These are phyloP conservation scores for Exserohilum turcica DNA, from an alignment of 2,329 filamentous ascomycete genomes.

Conservation along the genomic window DNA sequence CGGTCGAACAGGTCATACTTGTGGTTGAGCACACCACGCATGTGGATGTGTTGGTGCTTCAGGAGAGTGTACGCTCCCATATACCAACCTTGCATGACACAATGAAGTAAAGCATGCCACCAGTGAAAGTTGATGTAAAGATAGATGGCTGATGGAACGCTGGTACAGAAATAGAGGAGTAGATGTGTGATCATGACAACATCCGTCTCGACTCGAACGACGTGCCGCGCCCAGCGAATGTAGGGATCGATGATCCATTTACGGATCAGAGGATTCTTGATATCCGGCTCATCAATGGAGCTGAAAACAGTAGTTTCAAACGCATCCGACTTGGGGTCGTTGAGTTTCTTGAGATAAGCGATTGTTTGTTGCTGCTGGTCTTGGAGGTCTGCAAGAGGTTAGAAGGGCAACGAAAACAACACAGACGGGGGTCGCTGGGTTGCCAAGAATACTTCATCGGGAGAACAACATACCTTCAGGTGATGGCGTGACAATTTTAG, in stretches of 20 bases:
- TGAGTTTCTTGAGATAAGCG: constrained; percentile 55
- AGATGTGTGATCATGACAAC: constrained; percentile 80
- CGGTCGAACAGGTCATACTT: constrained; percentile 63
- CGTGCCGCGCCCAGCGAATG: constrained; percentile 57
- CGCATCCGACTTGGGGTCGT: constrained; percentile 53
- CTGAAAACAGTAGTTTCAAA: constrained; percentile 64
- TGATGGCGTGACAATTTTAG: constrained; percentile 35
- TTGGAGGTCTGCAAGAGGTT: constrained; percentile 29
- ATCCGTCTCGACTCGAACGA: constrained; percentile 71
- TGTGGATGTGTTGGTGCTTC: constrained; percentile 86
- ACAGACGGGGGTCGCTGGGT: neutral
- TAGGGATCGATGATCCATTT: constrained; percentile 64
- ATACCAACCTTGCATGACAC: constrained; percentile 69
- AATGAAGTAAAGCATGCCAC: constrained; percentile 69
- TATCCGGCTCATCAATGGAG: constrained; percentile 56
- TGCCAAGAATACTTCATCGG: neutral
- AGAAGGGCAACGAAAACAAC: neutral
- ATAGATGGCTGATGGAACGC: constrained; percentile 69
- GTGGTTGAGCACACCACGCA: constrained; percentile 68
- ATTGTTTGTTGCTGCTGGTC: constrained; percentile 47
- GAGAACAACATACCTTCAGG: constrained; percentile 32
- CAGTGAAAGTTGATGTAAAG: constrained; percentile 71
- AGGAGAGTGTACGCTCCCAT: constrained; percentile 77
- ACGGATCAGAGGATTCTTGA: constrained; percentile 46
- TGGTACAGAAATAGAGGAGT: constrained; percentile 71